A percentile compares a stretch with the other conserved stretches of the same genome.
Evolutionary conservation across 306 rosid genomes (phyloP).

Genomic region (Fragaria iinumae): DNA sequence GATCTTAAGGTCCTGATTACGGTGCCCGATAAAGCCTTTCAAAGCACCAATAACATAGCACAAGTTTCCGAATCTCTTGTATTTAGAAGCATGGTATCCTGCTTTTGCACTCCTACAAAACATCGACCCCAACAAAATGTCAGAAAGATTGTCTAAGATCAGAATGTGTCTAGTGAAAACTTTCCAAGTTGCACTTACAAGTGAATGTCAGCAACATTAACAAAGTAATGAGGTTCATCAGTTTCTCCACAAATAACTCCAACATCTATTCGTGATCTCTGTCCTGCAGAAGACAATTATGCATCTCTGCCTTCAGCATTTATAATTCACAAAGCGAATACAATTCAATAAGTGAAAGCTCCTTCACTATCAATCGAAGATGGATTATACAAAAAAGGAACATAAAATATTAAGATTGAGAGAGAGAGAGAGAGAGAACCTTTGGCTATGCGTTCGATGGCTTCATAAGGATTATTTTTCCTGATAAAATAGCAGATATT

Average conservation of each 20-base stretch:
- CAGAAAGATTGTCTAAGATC: slow-evolving; percentile 20
- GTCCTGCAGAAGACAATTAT: slow-evolving; percentile 47
- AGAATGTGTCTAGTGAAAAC: slow-evolving; percentile 15
- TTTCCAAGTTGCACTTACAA: slow-evolving; percentile 64
- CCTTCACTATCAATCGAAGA: slow-evolving; percentile 3
- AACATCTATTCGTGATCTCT: slow-evolving; percentile 67
- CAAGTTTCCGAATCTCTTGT: slow-evolving; percentile 82
- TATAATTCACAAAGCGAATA: slow-evolving; percentile 25
- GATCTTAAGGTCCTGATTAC: slow-evolving; percentile 70
- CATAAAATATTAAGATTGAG: slow-evolving; percentile 3
- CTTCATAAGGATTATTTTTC: slow-evolving; percentile 83
- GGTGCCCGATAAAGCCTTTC: slow-evolving; percentile 87
- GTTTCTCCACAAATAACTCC: slow-evolving; percentile 66
- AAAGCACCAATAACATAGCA: slow-evolving; percentile 90
- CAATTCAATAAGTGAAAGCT: slow-evolving; percentile 9
- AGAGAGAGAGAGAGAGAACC: slow-evolving; percentile 35
- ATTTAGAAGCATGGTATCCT: slow-evolving; percentile 78
- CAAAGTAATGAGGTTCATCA: slow-evolving; percentile 66
- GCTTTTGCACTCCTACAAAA: slow-evolving; percentile 92
- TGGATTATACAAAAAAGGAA: slow-evolving; percentile 2
- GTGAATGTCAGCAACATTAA: slow-evolving; percentile 91
- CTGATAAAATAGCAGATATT: slow-evolving; percentile 41
- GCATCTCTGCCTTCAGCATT: slow-evolving; percentile 15
- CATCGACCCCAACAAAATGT: slow-evolving; percentile 8
- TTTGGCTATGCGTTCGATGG: slow-evolving; percentile 74